These are phyloP conservation scores for Blakeslea trispora DNA, from an alignment of 371 early-diverging fungal genomes.

Conservation along the genomic window DNA sequence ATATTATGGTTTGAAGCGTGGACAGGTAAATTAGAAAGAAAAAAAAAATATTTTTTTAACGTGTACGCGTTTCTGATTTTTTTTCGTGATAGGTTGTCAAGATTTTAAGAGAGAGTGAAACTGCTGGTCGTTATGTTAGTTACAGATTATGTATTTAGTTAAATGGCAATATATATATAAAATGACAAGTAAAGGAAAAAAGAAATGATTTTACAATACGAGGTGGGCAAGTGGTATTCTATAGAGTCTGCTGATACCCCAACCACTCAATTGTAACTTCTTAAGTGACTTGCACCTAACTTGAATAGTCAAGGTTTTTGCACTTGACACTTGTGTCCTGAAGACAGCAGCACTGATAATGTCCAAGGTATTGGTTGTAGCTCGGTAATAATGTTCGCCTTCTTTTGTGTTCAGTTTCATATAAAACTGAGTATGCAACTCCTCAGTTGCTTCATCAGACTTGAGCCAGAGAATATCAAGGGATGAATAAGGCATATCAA, in stretches of 20 bases:
- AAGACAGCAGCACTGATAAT: not conserved
- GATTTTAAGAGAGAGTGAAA: conserved; percentile 95
- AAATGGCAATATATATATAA: not conserved
- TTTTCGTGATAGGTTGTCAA: conserved; percentile 75
- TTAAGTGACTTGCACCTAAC: not conserved
- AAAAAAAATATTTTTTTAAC: no score
- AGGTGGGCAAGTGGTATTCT: not conserved
- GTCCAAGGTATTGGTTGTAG: not conserved
- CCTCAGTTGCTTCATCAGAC: not conserved
- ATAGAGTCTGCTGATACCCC: not conserved
- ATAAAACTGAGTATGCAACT: not conserved
- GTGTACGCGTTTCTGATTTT: not conserved
- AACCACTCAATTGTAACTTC: not conserved
- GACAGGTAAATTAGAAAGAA: no score
- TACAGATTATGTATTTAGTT: conserved; percentile 87
- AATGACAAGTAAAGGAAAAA: not conserved
- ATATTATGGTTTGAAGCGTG: conserved; percentile 96
- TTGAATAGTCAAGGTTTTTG: not conserved
- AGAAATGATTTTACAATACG: not conserved
- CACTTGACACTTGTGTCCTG: not conserved
- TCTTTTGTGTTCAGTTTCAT: not conserved
- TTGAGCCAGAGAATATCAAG: not conserved
- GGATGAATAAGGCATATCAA: not conserved
- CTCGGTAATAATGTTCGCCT: not conserved
- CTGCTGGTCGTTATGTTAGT: conserved; percentile 96